These are phyloP conservation scores for Pulicaria dysenterica DNA, from an alignment of 129 eudicot genomes.

Conservation along the genomic window DNA sequence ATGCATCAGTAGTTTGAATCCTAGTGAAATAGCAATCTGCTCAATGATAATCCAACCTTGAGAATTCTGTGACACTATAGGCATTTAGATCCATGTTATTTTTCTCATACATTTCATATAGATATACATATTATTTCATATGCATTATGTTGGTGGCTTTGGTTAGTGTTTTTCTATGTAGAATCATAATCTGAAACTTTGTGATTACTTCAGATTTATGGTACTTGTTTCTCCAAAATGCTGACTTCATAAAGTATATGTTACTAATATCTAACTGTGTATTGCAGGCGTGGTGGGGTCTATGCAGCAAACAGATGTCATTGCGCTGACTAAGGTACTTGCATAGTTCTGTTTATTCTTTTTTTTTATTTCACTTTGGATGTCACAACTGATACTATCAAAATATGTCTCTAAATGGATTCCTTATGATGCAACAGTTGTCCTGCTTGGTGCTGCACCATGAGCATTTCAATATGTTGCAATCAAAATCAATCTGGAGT, in stretches of 20 bases:
- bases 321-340: slow-evolving; percentile 80
- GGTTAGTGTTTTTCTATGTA: neutral
- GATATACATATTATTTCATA: neutral
- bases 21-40: neutral
- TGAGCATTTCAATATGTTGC: slow-evolving; percentile 59
- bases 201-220: neutral
- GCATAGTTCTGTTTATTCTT: neutral
- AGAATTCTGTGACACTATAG: neutral
- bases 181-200: slow-evolving; percentile 12
- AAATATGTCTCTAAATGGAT: slow-evolving; percentile 8
- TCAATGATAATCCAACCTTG: neutral
- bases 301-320: slow-evolving; percentile 72
- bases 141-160: neutral
- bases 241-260: neutral
- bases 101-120: neutral
- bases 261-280: slow-evolving; percentile 16
- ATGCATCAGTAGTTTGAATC: slow-evolving; percentile 15
- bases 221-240: slow-evolving; percentile 1
- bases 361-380: neutral
- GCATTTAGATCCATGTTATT: neutral
- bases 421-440: slow-evolving; percentile 51
- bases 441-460: slow-evolving; percentile 79
- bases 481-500: slow-evolving; percentile 80
- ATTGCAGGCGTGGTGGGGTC: slow-evolving; percentile 67
- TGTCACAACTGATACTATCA: neutral